Percentiles rank a stretch among this genome's conserved stretches.
Conservation (phyloP, 2,329 filamentous ascomycete species). For the Fusarium tupiense region DNA sequence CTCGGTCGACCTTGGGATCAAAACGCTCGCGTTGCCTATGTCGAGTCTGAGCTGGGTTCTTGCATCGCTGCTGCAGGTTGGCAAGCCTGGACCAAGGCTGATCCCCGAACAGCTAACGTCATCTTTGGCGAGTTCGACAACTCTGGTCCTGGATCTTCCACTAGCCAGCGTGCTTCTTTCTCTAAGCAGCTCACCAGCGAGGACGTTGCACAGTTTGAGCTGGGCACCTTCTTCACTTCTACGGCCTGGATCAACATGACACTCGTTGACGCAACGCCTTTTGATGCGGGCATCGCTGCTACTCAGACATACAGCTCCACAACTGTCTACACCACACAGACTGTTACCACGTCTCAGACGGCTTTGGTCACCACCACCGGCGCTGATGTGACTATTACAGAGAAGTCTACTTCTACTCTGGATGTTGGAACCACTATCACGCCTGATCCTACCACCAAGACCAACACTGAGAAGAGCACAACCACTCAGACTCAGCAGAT, state of each 20-base stretch:
- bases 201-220: constrained; percentile 25
- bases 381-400: constrained; percentile 13
- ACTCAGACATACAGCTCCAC: constrained; percentile 19
- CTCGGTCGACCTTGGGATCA: constrained; percentile 39
- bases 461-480: constrained; percentile 27
- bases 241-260: constrained; percentile 40
- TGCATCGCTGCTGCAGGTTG: constrained; percentile 26
- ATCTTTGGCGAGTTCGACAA: constrained; percentile 37
- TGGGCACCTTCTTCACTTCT: constrained; percentile 31
- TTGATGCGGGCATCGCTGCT: constrained; percentile 14
- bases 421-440: constrained; percentile 37
- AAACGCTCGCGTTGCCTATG: constrained; percentile 36
- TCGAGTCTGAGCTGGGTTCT: constrained; percentile 29
- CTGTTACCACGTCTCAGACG: constrained; percentile 29
- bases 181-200: constrained; percentile 20
- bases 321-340: constrained; percentile 34
- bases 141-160: constrained; percentile 30
- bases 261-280: constrained; percentile 31
- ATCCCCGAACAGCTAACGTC: constrained; percentile 34
- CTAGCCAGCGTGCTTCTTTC: constrained; percentile 33
- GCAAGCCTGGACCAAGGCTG: constrained; percentile 35
- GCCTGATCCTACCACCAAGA: constrained; percentile 29
- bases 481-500: constrained; percentile 20
- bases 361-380: constrained; percentile 23
- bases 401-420: constrained; percentile 24